These are phyloP conservation scores for Phaeomoniella chlamydospora DNA, from an alignment of 2,329 filamentous ascomycete genomes.

Conservation along the genomic window DNA sequence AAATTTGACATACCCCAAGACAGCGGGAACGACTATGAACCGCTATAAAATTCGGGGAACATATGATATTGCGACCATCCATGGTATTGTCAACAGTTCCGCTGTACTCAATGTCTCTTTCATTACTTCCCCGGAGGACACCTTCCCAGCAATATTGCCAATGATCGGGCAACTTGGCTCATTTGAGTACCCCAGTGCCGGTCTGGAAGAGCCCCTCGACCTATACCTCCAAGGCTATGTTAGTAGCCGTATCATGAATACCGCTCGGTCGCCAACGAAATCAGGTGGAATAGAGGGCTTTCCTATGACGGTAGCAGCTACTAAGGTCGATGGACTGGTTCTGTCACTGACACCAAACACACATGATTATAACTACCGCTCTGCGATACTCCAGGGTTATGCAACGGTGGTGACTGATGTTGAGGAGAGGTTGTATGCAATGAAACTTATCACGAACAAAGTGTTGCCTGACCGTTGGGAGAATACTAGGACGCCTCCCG, in stretches of 20 bases:
- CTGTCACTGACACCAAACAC: constrained; percentile 65
- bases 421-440: constrained; percentile 62
- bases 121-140: constrained; percentile 41
- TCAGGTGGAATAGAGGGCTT: constrained; percentile 36
- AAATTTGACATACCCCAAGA: constrained; percentile 44
- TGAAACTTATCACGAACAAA: constrained; percentile 63
- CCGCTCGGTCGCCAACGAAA: constrained; percentile 31
- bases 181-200: constrained; percentile 47
- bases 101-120: constrained; percentile 72
- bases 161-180: constrained; percentile 78
- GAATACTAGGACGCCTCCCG: constrained; percentile 55
- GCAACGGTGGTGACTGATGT: constrained; percentile 51
- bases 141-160: constrained; percentile 64
- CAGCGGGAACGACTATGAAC: constrained; percentile 50
- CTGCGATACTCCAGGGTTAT: constrained; percentile 62
- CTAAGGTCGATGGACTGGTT: constrained; percentile 65
- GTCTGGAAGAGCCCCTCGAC: constrained; percentile 50
- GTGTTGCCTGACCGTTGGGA: constrained; percentile 57
- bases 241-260: constrained; percentile 60
- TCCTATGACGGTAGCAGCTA: constrained; percentile 58
- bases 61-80: constrained; percentile 61
- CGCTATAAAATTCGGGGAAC: constrained; percentile 50
- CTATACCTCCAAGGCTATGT: constrained; percentile 79
- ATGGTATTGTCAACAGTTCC: constrained; percentile 59
- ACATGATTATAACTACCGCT: constrained; percentile 80